Base-by-base conservation (phyloP, 768 basidiomycete genomes). In the Naganishia vaughanmartiniae region DNA sequence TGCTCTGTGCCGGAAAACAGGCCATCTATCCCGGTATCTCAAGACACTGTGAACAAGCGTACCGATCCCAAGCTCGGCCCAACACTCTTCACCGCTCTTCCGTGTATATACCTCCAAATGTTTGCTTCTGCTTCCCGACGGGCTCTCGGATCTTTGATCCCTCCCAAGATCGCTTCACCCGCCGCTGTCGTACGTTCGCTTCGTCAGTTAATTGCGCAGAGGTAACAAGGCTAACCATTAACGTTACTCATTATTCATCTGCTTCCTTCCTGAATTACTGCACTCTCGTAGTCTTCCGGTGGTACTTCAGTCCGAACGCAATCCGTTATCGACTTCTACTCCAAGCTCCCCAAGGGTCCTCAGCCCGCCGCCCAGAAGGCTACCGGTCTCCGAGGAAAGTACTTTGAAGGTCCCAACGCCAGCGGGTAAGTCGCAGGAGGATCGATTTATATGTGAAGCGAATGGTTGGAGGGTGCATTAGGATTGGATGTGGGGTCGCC, bases 131-230 rank as follows among this genome's bases (percentile, higher is more conserved):
- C 91, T 83, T 84, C 89, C 82, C 89, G 91, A 81, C 90, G 91
- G 78, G 87, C 90, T 80, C 88, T 97, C 74, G 87, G 87, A 72
- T 87, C 88, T 67, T 86, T 96, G 70, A 87, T 96, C 75, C 94
- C 94, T 48, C 94, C 94, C 63, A 97, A 97, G 85, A 89, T 97
- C 78, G 93, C 94, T 68, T 91, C 93, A 12, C 92, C 93, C 0
- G 86, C 87, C 65, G 88, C 91, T 75, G 88, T 96, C 70, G 93
- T 95, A 82, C 76, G 90, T 83, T 15, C 30, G 34, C 28, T 30
- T 53, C 15, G 14, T 17, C 60, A 14, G 4, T 24, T n/a, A 39
- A 26, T 42, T 6, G 24, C 17, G 63, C 42, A 15, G 42, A 15
- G 42, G 42, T 42, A 42, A 15, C 9, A 11, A 15, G 42, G 12